A percentile compares a stretch with the other conserved stretches of the same genome.
Evolutionary conservation across 1,284 basidiomycete species (phyloP).

Genomic region (Moesziomyces sp.): DNA sequence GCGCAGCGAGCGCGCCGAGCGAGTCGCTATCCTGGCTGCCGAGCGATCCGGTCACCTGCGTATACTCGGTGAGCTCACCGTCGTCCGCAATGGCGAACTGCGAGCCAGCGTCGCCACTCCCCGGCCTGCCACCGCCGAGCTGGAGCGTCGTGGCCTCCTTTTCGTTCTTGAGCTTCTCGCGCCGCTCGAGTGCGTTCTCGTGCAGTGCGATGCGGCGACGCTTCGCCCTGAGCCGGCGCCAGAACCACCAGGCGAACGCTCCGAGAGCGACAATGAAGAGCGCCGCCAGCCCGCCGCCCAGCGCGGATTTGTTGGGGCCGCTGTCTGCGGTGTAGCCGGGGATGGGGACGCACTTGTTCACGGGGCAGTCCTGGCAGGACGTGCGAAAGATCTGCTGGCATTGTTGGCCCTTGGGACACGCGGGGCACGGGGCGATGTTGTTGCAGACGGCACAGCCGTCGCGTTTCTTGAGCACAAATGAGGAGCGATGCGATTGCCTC

Average conservation of each 20-base stretch:
- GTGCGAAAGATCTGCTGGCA: constrained; percentile 50
- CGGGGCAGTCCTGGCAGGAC: constrained; percentile 48
- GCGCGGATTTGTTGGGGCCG: constrained; percentile 27
- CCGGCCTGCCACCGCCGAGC: constrained; percentile 13
- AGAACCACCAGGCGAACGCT: constrained; percentile 31
- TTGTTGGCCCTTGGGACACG: constrained; percentile 36
- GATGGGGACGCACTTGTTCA: constrained; percentile 47
- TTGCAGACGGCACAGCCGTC: constrained; percentile 42
- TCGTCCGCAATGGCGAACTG: constrained; percentile 26
- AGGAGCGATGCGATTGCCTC: constrained; percentile 23
- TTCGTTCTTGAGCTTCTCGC: constrained; percentile 35
- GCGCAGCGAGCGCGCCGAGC: constrained; percentile 43
- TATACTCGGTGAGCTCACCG: constrained; percentile 51
- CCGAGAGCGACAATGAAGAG: constrained; percentile 28
- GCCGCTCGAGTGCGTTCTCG: constrained; percentile 28
- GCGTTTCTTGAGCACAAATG: constrained; percentile 40
- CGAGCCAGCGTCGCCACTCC: constrained; percentile 8
- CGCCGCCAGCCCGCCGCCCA: constrained; percentile 48
- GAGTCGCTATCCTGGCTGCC: constrained; percentile 8
- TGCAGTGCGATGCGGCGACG: constrained; percentile 37
- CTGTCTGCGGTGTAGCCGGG: constrained; percentile 7
- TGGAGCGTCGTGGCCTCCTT: constrained; percentile 43
- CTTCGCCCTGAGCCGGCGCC: constrained; percentile 28
- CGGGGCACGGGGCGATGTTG: constrained; percentile 45
- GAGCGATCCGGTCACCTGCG: constrained; percentile 42